Evolutionary conservation across 148 eudicot species (phyloP), one percentile per base, ranked within the genome.

Genomic region (Mesembryanthemum crystallinum): DNA sequence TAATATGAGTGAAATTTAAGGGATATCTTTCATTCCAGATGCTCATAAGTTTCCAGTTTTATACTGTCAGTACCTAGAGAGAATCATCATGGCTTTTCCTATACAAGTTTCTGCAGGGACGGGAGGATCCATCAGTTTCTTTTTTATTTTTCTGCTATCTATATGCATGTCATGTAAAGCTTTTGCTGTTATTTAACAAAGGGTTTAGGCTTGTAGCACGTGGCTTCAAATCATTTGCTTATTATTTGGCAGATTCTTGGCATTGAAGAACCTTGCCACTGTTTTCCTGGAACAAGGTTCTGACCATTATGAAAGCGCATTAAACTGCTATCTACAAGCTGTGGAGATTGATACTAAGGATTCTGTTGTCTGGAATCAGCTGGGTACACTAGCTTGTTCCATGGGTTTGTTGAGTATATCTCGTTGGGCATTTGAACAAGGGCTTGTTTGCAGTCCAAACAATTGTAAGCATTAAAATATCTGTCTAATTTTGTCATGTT

Each of bases 361-460:
- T 85, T 86, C 90, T 76, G 99, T 95, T 81, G 86, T 92, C 37
- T 95, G 99, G 99, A 95, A 95, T 83, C 93, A 95, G 82, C 86
- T 95, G 61, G 99, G 99, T 72, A 92, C 97, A 65, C 76, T 95
- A 74, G 85, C 99, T 54, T 95, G 99, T 79, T 90, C 94, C 58
- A 95, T 95, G 97, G 97, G 93, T 79, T 83, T 87, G 66, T 78
- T 89, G 82, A 95, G 96, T 79, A 92, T 87, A 72, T 88, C 98
- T 47, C 87, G 99, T 62, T 92, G 99, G 99, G 99, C 99, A 76
- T 95, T 95, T 88, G 99, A 95, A 69, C 97, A 95, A 85, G 99
- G 97, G 72, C 92, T 95, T 47, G 69, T 83, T 79, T 95, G 97
- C 90, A 95, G 99, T 77, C 99, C 99, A 29, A 95, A 88, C 84